Base-by-base conservation (phyloP, 371 early-diverging fungal species). In the Rhizopus stolonifer region DNA sequence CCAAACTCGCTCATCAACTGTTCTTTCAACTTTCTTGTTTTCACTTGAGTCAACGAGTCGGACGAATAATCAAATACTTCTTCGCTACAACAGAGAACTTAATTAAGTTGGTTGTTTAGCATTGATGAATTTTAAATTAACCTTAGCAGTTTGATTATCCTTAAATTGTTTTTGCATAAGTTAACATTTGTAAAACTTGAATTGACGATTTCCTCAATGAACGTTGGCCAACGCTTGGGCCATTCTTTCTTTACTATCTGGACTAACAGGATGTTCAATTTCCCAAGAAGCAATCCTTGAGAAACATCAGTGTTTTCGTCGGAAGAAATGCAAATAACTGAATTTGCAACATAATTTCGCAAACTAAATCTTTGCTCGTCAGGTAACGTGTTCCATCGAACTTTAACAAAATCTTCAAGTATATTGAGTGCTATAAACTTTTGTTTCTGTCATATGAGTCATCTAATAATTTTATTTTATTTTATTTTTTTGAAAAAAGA, bases 221-320 rank as follows among this genome's bases (percentile, higher is more conserved):
- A 98, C 24, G 81, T 83, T 3, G 99, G 99, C 99, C 99, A 99
- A 64, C 94, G 89, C 52, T 91, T 87, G 3, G 99, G 99, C 99
- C 99, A 99, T 58, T 99, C 99, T 64, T 97, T 95, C 76, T 99
- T 99, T 53, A 99, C 74, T 29, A 99, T 94, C 85, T 96, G 94
- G 0, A 97, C 95, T 24, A 97, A 70, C 3, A 91, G 89, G 65
- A 91, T 63, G 73, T 97, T 94, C 29, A 97, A 82, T 69, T 95
- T 96, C 60, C 73, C 80, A 23, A 96, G 67, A 44, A 85, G 83
- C 4, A 83, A 74, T 46, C 79, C 80, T 56, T 93, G 83, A 33
- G 72, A 71, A 25, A 72, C 68, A n/a, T 91, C 69, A 13, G 77
- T 67, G 11, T 72, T 67, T 61, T 92, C 93, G 39, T 89, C 83